Evolutionary conservation across 2,329 filamentous ascomycete genomes (phyloP), one percentile per base, ranked within the genome.

Genomic region (Ascochyta viciae-villosae): DNA sequence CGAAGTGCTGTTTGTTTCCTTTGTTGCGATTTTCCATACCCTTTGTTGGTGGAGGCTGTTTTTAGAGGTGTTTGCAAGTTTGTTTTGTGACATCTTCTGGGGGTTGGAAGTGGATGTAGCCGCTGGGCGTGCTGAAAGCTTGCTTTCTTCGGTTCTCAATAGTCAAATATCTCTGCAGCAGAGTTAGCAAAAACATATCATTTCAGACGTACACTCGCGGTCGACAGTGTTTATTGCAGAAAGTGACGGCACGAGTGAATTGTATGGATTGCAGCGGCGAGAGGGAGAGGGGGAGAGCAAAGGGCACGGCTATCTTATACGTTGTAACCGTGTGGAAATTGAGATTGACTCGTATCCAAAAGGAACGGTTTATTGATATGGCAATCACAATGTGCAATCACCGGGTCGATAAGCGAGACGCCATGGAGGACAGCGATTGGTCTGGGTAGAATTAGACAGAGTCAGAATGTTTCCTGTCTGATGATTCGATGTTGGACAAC

Each of bases 71-170:
- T n/a, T 51, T 24, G 34, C 54, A 39, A 35, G 40, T 52, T 51
- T 16, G 39, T 37, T 44, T 19, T 52, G 54, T 35, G 62, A 57
- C 61, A 53, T 63, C 61, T 60, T 56, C 63, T 57, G 62, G 58
- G 65, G 62, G 44, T 58, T 63, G 58, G 54, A 51, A 45, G 35
- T 55, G 54, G 50, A 56, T 29, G 54, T 57, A 69, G 64, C 70
- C 71, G 71, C 71, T 73, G 71, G 58, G 70, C 71, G 71, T 66
- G 68, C 68, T 67, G 60, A 55, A 53, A 52, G 61, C 53, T 56
- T 56, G 53, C 42, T 51, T 56, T 56, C 47, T 56, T 58, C 59
- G 62, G 53, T 64, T 73, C 67, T 48, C 58, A 63, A 60, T 53
- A 62, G 58, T 65, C 62, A 67, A 57, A 60, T 54, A 62, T 63